These are phyloP conservation scores for Boletus rex-veris DNA, from an alignment of 768 basidiomycete species.

Conservation along the genomic window DNA sequence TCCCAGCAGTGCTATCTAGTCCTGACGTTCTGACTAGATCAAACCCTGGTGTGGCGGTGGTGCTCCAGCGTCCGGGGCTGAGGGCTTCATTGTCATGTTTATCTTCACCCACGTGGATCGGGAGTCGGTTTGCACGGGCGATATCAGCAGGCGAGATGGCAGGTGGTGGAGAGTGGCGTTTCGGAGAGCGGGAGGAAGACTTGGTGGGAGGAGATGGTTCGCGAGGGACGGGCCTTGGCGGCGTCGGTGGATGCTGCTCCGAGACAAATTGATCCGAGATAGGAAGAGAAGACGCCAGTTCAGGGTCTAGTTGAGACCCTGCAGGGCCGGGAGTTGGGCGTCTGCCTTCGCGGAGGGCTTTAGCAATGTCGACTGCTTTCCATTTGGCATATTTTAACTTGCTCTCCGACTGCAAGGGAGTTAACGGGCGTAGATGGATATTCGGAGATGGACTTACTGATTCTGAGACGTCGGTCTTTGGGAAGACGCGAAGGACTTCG, in stretches of 20 bases:
- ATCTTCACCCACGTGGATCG: constrained; percentile 19
- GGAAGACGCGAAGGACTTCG: constrained; percentile 80
- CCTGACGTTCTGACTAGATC: constrained; percentile 21
- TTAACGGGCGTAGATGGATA: not conserved
- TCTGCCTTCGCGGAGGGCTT: constrained; percentile 91
- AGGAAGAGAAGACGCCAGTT: constrained; percentile 10
- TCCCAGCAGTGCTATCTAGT: constrained; percentile 12
- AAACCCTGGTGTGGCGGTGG: constrained; percentile 69
- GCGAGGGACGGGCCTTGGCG: constrained; percentile 23
- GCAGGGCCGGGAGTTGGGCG: constrained; percentile 79
- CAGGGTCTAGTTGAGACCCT: constrained; percentile 35
- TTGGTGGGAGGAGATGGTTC: constrained; percentile 23
- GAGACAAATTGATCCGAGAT: constrained; percentile 11
- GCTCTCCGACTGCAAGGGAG: constrained; percentile 58
- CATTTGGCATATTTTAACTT: constrained; percentile 95
- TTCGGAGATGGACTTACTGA: constrained; percentile 40
- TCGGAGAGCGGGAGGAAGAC: constrained; percentile 25
- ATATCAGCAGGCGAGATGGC: constrained; percentile 29
- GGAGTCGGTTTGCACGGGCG: constrained; percentile 28
- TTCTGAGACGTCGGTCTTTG: constrained; percentile 52
- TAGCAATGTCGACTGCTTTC: constrained; percentile 95
- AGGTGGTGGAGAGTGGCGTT: constrained; percentile 33
- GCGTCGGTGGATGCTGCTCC: constrained; percentile 16
- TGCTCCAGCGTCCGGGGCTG: constrained; percentile 69
- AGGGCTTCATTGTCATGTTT: constrained; percentile 32